A percentile compares a stretch with the other conserved stretches of the same genome.
Evolutionary conservation across 306 rosid genomes (phyloP).

Genomic region (Trifolium fragiferum): DNA sequence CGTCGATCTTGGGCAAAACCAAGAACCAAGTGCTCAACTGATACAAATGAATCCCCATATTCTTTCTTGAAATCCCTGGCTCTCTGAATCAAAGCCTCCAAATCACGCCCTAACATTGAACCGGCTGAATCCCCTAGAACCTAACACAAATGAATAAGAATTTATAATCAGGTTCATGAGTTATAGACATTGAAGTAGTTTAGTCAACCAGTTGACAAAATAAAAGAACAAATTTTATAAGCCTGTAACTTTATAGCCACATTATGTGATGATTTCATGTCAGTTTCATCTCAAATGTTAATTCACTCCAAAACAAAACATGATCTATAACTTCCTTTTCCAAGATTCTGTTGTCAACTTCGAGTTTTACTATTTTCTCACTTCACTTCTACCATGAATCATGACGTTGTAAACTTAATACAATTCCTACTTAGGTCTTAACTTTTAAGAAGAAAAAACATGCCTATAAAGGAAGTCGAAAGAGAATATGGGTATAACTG

Average conservation of each 20-base stretch:
- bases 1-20: conserved; percentile 82
- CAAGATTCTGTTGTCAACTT: not conserved
- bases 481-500: conserved; percentile 18
- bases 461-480: not conserved
- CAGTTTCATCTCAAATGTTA: too few species aligned
- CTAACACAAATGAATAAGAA: conserved; percentile 43
- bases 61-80: conserved; percentile 90
- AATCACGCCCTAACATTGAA: conserved; percentile 93
- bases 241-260: not conserved
- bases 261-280: not conserved
- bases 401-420: not conserved
- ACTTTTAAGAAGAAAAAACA: not conserved
- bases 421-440: not conserved
- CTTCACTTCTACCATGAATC: not conserved
- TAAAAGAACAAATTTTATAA: not conserved
- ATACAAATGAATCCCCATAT: conserved; percentile 92
- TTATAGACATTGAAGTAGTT: not conserved
- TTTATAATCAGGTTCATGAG: not conserved
- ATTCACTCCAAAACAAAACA: too few species aligned
- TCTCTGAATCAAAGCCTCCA: conserved; percentile 90
- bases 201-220: not conserved
- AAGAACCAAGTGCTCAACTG: conserved; percentile 97
- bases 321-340: not conserved
- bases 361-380: not conserved
- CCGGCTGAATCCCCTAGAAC: conserved; percentile 86